Percentiles rank a stretch among this genome's conserved stretches.
Evolutionary conservation across 495 filamentous ascomycete species (phyloP).

Genomic region (Neurospora pannonica): DNA sequence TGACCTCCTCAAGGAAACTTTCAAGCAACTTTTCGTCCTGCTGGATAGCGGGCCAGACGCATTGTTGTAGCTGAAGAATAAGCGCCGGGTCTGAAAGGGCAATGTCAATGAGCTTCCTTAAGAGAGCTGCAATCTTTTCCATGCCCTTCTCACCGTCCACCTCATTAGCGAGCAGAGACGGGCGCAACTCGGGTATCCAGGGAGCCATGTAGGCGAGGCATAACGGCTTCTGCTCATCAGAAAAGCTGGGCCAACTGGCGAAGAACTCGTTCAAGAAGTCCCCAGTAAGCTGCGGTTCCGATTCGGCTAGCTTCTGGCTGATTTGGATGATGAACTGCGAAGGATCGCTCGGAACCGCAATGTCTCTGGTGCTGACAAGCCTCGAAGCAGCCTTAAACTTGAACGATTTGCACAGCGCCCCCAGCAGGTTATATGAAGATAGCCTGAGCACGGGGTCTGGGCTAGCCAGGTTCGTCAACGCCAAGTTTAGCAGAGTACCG

Average conservation of each 20-base stretch:
- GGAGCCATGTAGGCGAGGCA: slow-evolving; percentile 59
- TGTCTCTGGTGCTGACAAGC: slow-evolving; percentile 49
- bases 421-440: slow-evolving; percentile 54
- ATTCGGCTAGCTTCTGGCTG: slow-evolving; percentile 48
- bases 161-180: slow-evolving; percentile 45
- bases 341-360: slow-evolving; percentile 49
- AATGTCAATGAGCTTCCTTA: slow-evolving; percentile 54
- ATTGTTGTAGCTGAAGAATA: slow-evolving; percentile 48
- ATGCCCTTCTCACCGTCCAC: slow-evolving; percentile 49
- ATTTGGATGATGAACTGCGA: slow-evolving; percentile 55
- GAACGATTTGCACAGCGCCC: slow-evolving; percentile 53
- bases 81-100: slow-evolving; percentile 46
- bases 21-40: slow-evolving; percentile 52
- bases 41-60: slow-evolving; percentile 51
- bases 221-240: slow-evolving; percentile 50
- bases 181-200: slow-evolving; percentile 50
- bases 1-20: slow-evolving; percentile 53
- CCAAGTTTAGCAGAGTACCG: slow-evolving; percentile 55
- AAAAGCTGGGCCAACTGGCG: slow-evolving; percentile 57
- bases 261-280: slow-evolving; percentile 63
- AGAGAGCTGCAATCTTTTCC: slow-evolving; percentile 51
- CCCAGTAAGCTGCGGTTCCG: slow-evolving; percentile 55
- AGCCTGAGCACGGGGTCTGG: slow-evolving; percentile 46
- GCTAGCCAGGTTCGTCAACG: slow-evolving; percentile 53
- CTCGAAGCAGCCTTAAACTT: slow-evolving; percentile 51